Evolutionary conservation across 108 stramenopile genomes (phyloP), one percentile per base, ranked within the genome.

Genomic region (Fistulifera solaris): DNA sequence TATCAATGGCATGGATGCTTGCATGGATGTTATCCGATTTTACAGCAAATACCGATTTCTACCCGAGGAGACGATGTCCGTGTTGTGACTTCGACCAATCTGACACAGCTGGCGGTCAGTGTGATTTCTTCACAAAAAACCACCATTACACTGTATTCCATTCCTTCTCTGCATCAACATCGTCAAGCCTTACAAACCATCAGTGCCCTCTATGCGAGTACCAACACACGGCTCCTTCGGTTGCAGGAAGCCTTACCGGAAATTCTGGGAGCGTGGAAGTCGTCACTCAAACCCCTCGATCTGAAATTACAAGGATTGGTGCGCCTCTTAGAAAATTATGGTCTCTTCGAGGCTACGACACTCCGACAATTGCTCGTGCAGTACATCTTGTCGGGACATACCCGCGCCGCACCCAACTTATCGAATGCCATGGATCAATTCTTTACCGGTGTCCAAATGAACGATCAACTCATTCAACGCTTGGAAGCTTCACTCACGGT

Each of bases 341-440:
- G 76, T 25, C 73, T 85, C 4, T 48, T 63, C 27, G 38, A 46
- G 15, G 50, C 63, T 13, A 42, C 49, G 4, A 64, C 35, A 12
- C 69, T 65, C 27, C 57, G 27, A 17, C 21, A 35, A 17, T 38
- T 59, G 38, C 58, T 91, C 26, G 62, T 78, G 22, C 72, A 72
- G 44, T 91, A 74, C 58, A 85, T 91, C 28, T 57, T 80, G n/a
- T 56, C 76, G 1, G 89, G 89, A 0, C 67, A 78, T 52, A 75
- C 79, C 0, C 47, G 67, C 7, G 48, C 56, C 15, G 65, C 68
- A 10, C 65, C 75, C 12, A 56, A 61, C 27, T 47, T 79, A 11
- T 66, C 80, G 48, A 84, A 85, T 62, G 89, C 89, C 18, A 70
- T 91, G 50, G 89, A 87, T 59, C 85, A 87, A 59, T 91, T 87